phyloP scores from a whole-genome alignment of 306 rosid species.

The Quercus suber region DNA sequence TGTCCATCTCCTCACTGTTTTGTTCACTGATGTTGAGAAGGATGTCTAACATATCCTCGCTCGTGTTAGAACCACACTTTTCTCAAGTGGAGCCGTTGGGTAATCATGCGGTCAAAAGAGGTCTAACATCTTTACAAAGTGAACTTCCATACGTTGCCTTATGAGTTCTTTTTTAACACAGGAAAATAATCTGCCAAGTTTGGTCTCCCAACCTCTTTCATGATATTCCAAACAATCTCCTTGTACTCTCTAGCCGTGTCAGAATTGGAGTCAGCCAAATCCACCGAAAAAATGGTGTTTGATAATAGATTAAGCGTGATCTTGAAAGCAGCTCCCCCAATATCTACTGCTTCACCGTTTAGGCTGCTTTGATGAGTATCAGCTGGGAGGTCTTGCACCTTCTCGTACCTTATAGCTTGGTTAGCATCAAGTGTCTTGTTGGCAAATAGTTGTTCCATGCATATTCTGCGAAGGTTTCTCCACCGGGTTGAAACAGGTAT shows the following conservation, averaged over 20 bases:
- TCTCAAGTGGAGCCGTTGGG: slow-evolving; percentile 26
- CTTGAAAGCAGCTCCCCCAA: slow-evolving; percentile 37
- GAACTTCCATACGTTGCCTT: background rate
- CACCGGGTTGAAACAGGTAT: slow-evolving; percentile 31
- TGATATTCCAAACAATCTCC: slow-evolving; percentile 23
- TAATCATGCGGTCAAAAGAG: slow-evolving; percentile 19
- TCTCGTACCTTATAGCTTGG: slow-evolving; percentile 4
- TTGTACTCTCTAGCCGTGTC: slow-evolving; percentile 25
- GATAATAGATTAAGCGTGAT: slow-evolving; percentile 43
- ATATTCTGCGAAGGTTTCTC: slow-evolving; percentile 38
- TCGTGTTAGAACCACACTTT: background rate
- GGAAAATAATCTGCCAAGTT: slow-evolving; percentile 45
- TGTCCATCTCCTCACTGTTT: slow-evolving; percentile 30
- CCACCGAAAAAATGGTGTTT: slow-evolving; percentile 37
- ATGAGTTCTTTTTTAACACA: slow-evolving; percentile 9
- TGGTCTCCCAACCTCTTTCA: slow-evolving; percentile 37
- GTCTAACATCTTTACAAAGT: slow-evolving; percentile 16
- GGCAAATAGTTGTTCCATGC: slow-evolving; percentile 32
- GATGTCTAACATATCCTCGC: slow-evolving; percentile 32
- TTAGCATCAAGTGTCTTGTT: slow-evolving; percentile 31
- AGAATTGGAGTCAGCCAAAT: slow-evolving; percentile 20
- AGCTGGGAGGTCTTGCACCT: slow-evolving; percentile 18
- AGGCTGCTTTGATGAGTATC: slow-evolving; percentile 4
- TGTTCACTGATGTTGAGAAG: slow-evolving; percentile 34
- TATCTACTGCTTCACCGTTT: slow-evolving; percentile 29